Conservation (phyloP, 2,329 filamentous ascomycete species). For the Fusarium compactum region DNA sequence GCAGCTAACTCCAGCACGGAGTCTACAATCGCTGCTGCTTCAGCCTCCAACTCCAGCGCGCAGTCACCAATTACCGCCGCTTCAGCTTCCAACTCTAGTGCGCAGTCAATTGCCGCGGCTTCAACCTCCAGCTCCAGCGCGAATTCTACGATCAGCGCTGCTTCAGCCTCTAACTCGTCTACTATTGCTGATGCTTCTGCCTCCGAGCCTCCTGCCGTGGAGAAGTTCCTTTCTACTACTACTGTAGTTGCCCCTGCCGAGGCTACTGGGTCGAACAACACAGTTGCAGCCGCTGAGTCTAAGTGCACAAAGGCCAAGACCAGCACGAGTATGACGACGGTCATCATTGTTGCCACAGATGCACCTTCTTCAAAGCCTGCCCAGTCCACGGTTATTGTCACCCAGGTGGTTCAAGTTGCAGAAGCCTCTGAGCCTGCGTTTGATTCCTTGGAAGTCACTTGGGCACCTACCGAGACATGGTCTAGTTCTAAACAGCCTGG, state of each 20-base stretch:
- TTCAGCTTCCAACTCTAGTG: background rate
- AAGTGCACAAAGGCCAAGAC: background rate
- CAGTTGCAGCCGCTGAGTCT: background rate
- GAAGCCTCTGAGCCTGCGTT: background rate
- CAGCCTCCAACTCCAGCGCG: background rate
- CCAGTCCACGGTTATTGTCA: background rate
- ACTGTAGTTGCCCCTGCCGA: background rate
- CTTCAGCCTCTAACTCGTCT: background rate
- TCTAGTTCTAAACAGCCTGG: background rate
- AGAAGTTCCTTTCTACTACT: background rate
- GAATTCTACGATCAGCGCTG: background rate
- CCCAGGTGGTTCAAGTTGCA: background rate
- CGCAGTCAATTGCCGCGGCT: too few relatives aligned
- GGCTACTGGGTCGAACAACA: background rate
- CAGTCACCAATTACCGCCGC: too few relatives aligned
- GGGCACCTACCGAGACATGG: background rate
- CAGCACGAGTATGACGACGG: background rate
- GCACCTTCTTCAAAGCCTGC: background rate
- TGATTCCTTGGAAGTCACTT: background rate
- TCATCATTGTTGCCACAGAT: background rate
- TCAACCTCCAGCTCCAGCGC: too few relatives aligned
- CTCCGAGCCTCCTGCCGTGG: background rate
- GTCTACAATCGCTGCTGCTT: background rate
- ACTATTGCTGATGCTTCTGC: background rate
- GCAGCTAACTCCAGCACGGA: background rate